These are phyloP conservation scores for Pseudisothecium myosuroides DNA, from an alignment of 225 moss, liverwort and hornwort genomes.

Conservation along the genomic window DNA sequence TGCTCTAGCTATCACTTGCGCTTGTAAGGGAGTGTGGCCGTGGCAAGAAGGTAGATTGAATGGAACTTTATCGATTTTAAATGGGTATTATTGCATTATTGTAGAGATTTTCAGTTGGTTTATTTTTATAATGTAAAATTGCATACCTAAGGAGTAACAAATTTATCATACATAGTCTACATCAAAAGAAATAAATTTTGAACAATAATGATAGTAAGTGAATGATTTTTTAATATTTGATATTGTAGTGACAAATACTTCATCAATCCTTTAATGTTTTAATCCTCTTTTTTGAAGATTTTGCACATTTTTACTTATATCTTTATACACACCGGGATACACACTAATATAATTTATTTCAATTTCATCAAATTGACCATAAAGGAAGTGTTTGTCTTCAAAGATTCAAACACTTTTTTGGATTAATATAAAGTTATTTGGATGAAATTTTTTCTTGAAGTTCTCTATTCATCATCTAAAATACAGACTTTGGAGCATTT, in stretches of 20 bases:
- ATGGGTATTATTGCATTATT: not conserved
- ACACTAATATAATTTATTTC: not conserved
- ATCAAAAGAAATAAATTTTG: too few species aligned
- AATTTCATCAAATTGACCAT: not conserved
- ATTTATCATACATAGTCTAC: too few species aligned
- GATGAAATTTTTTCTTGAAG: not conserved
- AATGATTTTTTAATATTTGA: not conserved
- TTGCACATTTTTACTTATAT: not conserved
- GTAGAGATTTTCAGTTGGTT: not conserved
- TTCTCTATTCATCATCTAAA: not conserved
- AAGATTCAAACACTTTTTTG: not conserved
- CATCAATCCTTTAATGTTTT: not conserved
- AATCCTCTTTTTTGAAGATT: not conserved
- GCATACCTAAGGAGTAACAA: too few species aligned
- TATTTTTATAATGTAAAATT: too few species aligned
- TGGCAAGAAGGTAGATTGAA: not conserved
- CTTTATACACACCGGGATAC: not conserved
- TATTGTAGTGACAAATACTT: not conserved
- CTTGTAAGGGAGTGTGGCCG: not conserved
- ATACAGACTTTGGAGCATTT: not conserved
- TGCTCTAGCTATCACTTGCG: not conserved
- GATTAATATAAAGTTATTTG: not conserved
- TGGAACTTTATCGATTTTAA: not conserved
- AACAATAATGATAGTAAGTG: not conserved
- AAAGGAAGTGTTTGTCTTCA: not conserved